Evolutionary conservation across 2,329 filamentous ascomycete species (phyloP).

Genomic region (Colletotrichum melonis): DNA sequence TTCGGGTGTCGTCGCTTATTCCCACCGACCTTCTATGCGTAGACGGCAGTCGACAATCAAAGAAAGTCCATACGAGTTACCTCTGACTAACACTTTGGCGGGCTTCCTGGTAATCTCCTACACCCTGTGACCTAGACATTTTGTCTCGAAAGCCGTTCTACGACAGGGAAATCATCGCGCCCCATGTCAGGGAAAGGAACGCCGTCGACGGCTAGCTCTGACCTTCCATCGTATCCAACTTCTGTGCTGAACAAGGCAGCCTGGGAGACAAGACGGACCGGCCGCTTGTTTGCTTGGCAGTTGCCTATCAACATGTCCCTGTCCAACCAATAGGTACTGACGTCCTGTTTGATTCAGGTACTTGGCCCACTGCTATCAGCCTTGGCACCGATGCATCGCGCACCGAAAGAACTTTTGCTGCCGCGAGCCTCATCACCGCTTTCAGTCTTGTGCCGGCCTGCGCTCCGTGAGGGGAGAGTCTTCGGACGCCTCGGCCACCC

Average conservation of each 20-base stretch:
- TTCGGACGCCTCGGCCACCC: neutral
- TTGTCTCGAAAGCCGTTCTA: neutral
- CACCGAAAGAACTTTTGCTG: neutral
- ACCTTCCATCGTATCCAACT: neutral
- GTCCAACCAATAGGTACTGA: slow-evolving; percentile 1
- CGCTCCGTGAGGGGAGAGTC: neutral
- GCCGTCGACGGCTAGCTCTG: neutral
- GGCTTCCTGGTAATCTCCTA: neutral
- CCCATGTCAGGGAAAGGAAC: neutral
- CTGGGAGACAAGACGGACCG: slow-evolving; percentile 1
- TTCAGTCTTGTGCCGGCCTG: neutral
- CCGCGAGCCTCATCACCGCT: slow-evolving; percentile 17
- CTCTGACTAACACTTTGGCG: too few species aligned
- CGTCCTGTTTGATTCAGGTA: slow-evolving; percentile 14
- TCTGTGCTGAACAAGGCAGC: neutral
- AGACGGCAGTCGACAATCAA: neutral
- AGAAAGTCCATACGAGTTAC: neutral
- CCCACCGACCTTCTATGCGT: neutral
- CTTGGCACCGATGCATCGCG: slow-evolving; percentile 14
- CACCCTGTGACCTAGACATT: neutral
- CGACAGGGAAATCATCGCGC: neutral
- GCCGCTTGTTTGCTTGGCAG: slow-evolving; percentile 20
- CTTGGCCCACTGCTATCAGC: neutral
- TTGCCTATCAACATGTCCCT: slow-evolving; percentile 8
- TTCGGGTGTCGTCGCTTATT: slow-evolving; percentile 27